phyloP scores from a whole-genome alignment of 2,329 filamentous ascomycete species.

The Pleomassaria siparia region DNA sequence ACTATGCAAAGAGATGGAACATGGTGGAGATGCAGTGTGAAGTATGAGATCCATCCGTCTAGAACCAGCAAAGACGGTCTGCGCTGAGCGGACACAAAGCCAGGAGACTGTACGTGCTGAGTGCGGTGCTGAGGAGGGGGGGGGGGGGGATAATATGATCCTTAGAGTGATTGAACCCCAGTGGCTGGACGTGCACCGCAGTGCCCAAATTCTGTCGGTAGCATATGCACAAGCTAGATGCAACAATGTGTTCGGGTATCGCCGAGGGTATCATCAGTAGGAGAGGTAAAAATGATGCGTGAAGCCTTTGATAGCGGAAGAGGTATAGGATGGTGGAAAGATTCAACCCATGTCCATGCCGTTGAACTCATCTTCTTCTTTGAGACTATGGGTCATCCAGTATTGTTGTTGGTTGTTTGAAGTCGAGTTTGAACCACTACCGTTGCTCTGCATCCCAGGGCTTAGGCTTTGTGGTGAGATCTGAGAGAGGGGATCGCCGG shows the following conservation, averaged over 20 bases:
- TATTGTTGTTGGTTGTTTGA: slow-evolving; percentile 51
- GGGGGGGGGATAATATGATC: neutral
- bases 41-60: slow-evolving; percentile 26
- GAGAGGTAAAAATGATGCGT: slow-evolving; percentile 20
- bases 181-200: slow-evolving; percentile 5
- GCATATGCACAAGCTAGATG: slow-evolving; percentile 32
- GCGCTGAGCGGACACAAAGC: slow-evolving; percentile 10
- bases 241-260: slow-evolving; percentile 34
- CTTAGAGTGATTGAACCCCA: neutral
- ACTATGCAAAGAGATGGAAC: slow-evolving; percentile 35
- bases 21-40: slow-evolving; percentile 24
- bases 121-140: neutral
- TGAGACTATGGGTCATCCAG: slow-evolving; percentile 66
- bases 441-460: slow-evolving; percentile 63
- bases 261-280: slow-evolving; percentile 36
- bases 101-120: slow-evolving; percentile 10
- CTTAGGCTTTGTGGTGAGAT: slow-evolving; percentile 60
- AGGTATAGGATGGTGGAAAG: slow-evolving; percentile 9
- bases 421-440: slow-evolving; percentile 57
- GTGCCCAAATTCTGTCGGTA: slow-evolving; percentile 10
- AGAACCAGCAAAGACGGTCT: slow-evolving; percentile 37
- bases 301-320: slow-evolving; percentile 17
- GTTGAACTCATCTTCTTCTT: slow-evolving; percentile 86
- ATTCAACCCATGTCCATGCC: slow-evolving; percentile 66
- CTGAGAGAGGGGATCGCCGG: slow-evolving; percentile 70